These are phyloP conservation scores for Jaapia argillacea DNA, from an alignment of 768 basidiomycete species.

Conservation along the genomic window DNA sequence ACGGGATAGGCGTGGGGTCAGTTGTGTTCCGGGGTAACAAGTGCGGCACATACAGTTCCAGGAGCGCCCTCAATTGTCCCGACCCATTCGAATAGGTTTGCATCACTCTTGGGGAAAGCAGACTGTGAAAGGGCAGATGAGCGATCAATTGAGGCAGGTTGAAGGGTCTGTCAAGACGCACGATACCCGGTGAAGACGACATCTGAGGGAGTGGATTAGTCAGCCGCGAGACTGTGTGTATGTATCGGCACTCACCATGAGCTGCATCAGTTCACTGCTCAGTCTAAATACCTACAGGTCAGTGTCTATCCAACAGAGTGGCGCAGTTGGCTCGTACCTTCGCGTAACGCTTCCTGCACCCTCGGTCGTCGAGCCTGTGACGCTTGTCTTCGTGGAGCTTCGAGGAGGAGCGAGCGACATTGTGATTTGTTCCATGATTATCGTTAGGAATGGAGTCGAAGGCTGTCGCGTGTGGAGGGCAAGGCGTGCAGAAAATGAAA, in stretches of 20 bases:
- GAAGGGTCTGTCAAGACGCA: slow-evolving; percentile 26
- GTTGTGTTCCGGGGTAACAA: slow-evolving; percentile 2
- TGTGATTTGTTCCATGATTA: slow-evolving; percentile 60
- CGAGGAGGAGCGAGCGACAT: slow-evolving; percentile 54
- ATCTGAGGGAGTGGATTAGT: slow-evolving; percentile 48
- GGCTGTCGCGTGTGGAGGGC: too few relatives aligned
- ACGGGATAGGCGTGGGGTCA: not conserved
- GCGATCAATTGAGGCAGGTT: not conserved
- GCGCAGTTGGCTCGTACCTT: too few relatives aligned
- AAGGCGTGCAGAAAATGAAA: too few relatives aligned
- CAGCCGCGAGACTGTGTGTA: not conserved
- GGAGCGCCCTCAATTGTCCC: slow-evolving; percentile 80
- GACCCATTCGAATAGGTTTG: slow-evolving; percentile 83
- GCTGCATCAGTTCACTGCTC: slow-evolving; percentile 77
- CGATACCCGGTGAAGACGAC: slow-evolving; percentile 84
- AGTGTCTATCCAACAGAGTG: too few relatives aligned
- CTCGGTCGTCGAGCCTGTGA: slow-evolving; percentile 41
- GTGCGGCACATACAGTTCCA: slow-evolving; percentile 47
- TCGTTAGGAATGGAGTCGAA: not conserved
- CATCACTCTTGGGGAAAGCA: slow-evolving; percentile 82
- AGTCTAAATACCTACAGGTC: slow-evolving; percentile 50
- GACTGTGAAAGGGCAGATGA: slow-evolving; percentile 37
- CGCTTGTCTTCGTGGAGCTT: slow-evolving; percentile 45
- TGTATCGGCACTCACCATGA: slow-evolving; percentile 52
- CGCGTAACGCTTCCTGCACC: slow-evolving; percentile 75